These are phyloP conservation scores for Chrysanthemum makinoi DNA, from an alignment of 129 eudicot genomes.

Conservation along the genomic window DNA sequence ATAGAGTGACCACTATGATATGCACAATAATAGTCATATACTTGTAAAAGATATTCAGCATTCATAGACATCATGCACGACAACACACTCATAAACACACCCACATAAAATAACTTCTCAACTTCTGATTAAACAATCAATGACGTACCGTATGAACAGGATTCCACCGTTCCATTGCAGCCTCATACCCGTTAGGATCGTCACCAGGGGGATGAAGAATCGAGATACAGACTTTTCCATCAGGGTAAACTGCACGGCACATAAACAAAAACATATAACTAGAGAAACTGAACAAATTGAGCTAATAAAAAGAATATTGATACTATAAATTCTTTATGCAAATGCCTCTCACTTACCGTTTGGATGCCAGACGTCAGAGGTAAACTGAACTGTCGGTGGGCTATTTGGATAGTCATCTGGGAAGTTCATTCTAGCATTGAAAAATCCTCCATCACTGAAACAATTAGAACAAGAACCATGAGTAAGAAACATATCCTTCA, in stretches of 20 bases:
- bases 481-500: slow-evolving; percentile 20
- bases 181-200: slow-evolving; percentile 97
- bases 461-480: neutral
- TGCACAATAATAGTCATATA: neutral
- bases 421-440: slow-evolving; percentile 92
- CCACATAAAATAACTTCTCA: neutral
- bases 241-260: slow-evolving; percentile 68
- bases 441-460: slow-evolving; percentile 97
- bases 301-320: neutral
- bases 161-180: slow-evolving; percentile 98
- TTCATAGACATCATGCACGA: slow-evolving; percentile 7
- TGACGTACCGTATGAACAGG: slow-evolving; percentile 96
- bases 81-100: neutral
- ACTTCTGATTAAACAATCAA: neutral
- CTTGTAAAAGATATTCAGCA: neutral
- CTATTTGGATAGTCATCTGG: slow-evolving; percentile 88
- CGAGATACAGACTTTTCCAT: slow-evolving; percentile 95
- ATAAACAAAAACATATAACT: neutral
- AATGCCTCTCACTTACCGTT: slow-evolving; percentile 60
- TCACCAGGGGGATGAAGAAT: slow-evolving; percentile 99
- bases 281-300: neutral
- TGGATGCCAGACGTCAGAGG: slow-evolving; percentile 98
- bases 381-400: slow-evolving; percentile 90
- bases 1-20: neutral
- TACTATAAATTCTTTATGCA: neutral